Conservation (phyloP, 1,139 yeast genomes). For the Suhomyces chickasaworum region DNA sequence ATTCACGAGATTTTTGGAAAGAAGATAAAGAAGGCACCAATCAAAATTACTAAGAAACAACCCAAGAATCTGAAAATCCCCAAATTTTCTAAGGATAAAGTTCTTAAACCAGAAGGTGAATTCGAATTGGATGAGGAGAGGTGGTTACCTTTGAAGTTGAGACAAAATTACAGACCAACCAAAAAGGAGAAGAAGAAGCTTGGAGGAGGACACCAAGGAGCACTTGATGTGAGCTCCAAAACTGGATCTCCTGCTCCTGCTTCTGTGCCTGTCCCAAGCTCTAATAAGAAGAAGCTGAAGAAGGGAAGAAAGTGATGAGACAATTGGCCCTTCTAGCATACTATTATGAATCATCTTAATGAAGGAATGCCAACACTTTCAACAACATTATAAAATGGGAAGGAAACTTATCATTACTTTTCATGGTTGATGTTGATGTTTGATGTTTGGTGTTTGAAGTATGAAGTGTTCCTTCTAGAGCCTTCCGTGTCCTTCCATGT, state of each 20-base stretch:
- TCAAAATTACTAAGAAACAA: slow-evolving; percentile 28
- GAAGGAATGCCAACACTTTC: too few species aligned
- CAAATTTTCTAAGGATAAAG: slow-evolving; percentile 42
- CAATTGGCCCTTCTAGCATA: not conserved
- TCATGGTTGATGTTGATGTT: too few species aligned
- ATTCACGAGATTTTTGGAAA: slow-evolving; percentile 20
- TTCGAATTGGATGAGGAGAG: slow-evolving; percentile 58
- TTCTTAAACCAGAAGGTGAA: slow-evolving; percentile 34
- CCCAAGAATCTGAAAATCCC: slow-evolving; percentile 33
- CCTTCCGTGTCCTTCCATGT: too few species aligned
- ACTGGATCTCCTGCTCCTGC: slow-evolving; percentile 22
- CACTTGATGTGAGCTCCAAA: slow-evolving; percentile 52
- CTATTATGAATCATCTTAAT: too few species aligned
- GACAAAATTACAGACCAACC: slow-evolving; percentile 81
- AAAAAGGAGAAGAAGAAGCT: slow-evolving; percentile 58
- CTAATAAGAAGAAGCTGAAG: slow-evolving; percentile 33
- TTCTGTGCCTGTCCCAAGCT: slow-evolving; percentile 24
- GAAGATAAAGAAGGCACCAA: slow-evolving; percentile 9
- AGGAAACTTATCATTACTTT: too few species aligned
- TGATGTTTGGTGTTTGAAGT: too few species aligned
- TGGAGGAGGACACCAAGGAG: slow-evolving; percentile 71
- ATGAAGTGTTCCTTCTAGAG: too few species aligned
- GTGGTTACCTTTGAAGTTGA: slow-evolving; percentile 87
- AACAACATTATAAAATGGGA: too few species aligned
- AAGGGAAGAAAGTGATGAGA: slow-evolving; percentile 43